Evolutionary conservation across 2,329 filamentous ascomycete genomes (phyloP).

Genomic region (Verticillium klebahnii): DNA sequence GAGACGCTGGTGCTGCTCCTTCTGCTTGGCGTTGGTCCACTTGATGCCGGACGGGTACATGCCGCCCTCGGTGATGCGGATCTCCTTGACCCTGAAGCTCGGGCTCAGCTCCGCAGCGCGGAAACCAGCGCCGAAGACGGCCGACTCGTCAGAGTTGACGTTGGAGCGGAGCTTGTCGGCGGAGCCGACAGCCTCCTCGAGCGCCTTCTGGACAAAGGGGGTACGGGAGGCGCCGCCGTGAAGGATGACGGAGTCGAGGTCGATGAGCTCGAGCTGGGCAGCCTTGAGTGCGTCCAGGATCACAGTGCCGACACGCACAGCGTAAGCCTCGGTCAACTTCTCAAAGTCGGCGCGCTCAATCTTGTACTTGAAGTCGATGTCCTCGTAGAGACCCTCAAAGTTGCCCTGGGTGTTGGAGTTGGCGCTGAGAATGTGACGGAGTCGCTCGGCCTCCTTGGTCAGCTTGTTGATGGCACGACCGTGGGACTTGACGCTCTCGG

Average conservation of each 20-base stretch:
- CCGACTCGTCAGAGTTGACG: constrained; percentile 95
- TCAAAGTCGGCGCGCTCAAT: constrained; percentile 78
- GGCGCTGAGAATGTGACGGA: constrained; percentile 87
- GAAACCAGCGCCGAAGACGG: constrained; percentile 93
- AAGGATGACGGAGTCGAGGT: constrained; percentile 87
- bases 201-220: constrained; percentile 86
- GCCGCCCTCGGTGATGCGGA: constrained; percentile 73
- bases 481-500: constrained; percentile 63
- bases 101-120: constrained; percentile 88
- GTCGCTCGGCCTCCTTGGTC: constrained; percentile 84
- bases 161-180: constrained; percentile 82
- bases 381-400: constrained; percentile 88
- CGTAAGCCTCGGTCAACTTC: constrained; percentile 64
- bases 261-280: constrained; percentile 66
- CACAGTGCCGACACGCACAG: constrained; percentile 62
- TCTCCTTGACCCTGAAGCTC: constrained; percentile 97
- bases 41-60: constrained; percentile 71
- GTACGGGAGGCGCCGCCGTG: constrained; percentile 88
- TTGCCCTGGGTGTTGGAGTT: constrained; percentile 76
- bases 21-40: constrained; percentile 64
- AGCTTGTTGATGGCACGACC: constrained; percentile 85
- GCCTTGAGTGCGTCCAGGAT: constrained; percentile 70
- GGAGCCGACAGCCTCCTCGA: constrained; percentile 70
- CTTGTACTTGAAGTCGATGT: constrained; percentile 92
- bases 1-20: constrained; percentile 73